Percentiles rank a stretch among this genome's conserved stretches.
These are phyloP conservation scores for Daldinia loculata DNA, from an alignment of 495 filamentous ascomycete species.

Conservation along the genomic window DNA sequence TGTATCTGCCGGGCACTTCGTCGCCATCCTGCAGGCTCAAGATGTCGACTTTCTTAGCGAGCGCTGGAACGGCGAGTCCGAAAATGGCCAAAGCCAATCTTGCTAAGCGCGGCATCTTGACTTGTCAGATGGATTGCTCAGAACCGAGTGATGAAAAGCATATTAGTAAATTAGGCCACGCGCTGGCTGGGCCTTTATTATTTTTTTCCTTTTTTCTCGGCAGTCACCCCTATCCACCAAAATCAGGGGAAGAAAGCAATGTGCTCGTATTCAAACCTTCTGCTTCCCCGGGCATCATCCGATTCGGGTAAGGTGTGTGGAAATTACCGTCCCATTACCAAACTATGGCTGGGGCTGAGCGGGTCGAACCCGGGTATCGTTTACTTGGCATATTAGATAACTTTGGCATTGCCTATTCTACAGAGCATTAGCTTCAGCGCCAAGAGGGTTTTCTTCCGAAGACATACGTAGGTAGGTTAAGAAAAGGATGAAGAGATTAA, in stretches of 20 bases:
- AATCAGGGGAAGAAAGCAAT: neutral
- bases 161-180: neutral
- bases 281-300: constrained; percentile 6
- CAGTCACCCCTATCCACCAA: constrained; percentile 14
- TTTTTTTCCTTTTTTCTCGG: neutral
- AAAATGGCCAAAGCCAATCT: constrained; percentile 14
- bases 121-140: constrained; percentile 1
- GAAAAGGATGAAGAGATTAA: neutral
- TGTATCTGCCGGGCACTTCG: constrained; percentile 59
- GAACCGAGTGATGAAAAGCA: neutral
- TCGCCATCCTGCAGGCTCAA: constrained; percentile 30
- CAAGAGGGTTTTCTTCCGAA: no score
- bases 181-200: neutral
- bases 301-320: constrained; percentile 22
- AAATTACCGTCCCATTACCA: constrained; percentile 37
- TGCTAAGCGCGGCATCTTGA: constrained; percentile 20
- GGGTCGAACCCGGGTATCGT: neutral
- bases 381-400: neutral
- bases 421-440: neutral
- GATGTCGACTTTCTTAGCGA: constrained; percentile 14
- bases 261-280: constrained; percentile 29
- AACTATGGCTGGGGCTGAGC: neutral
- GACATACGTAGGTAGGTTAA: no score
- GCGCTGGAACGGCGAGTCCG: constrained; percentile 16
- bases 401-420: neutral